Conservation (phyloP, 257 asterid genomes). For the Salvia miltiorrhiza region DNA sequence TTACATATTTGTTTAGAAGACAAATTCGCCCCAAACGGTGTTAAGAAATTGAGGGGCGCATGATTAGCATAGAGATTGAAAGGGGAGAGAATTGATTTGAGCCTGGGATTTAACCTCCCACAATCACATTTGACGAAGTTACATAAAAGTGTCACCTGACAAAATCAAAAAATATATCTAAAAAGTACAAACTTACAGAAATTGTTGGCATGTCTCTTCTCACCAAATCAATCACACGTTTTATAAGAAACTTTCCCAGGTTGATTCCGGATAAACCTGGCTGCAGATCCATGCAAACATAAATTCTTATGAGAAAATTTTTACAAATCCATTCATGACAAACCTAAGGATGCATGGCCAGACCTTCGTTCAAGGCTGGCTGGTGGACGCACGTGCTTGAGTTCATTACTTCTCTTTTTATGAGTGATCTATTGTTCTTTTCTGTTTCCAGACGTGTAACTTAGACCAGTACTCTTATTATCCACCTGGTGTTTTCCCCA, state of each 20-base stretch:
- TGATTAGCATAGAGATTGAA: neutral
- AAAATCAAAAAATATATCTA: neutral
- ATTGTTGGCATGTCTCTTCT: conserved; percentile 83
- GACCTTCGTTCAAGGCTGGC: too few relatives aligned
- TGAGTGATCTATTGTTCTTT: too few relatives aligned
- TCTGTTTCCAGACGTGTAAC: too few relatives aligned
- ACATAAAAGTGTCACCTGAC: neutral
- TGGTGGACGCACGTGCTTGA: too few relatives aligned
- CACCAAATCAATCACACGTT: conserved; percentile 92
- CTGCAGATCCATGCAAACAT: conserved; percentile 40
- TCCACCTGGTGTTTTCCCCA: too few relatives aligned
- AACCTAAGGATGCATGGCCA: neutral
- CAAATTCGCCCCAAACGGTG: neutral
- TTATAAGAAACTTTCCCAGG: conserved; percentile 89
- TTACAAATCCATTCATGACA: neutral
- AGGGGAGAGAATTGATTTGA: conserved; percentile 6
- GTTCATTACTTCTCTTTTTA: too few relatives aligned
- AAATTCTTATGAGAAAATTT: neutral
- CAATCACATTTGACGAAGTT: neutral
- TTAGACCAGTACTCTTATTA: too few relatives aligned
- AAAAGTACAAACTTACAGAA: conserved; percentile 48
- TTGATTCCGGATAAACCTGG: conserved; percentile 96
- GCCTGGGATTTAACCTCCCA: neutral
- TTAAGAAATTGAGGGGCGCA: neutral
- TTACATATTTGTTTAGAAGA: conserved; percentile 9